Base-by-base conservation (phyloP, 2,329 filamentous ascomycete species). In the Talaromyces verruculosus region DNA sequence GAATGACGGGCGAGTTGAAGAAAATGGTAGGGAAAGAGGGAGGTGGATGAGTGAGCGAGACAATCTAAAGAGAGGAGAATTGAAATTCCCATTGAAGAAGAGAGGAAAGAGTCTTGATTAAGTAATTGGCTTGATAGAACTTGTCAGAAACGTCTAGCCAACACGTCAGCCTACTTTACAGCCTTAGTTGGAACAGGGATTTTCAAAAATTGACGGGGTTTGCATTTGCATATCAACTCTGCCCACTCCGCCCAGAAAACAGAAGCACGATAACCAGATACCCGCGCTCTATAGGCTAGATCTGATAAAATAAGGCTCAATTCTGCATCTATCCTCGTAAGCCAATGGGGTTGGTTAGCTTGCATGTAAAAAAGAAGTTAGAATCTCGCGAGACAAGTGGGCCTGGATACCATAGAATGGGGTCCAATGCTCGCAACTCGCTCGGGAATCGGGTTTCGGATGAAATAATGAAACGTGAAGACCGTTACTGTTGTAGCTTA, bases 321-420 rank as follows among this genome's bases (percentile, higher is more conserved):
- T 53, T 30, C 13, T 33, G 15, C 47, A 30, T 30, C 15, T 17
- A n/a, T 30, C 22, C 15, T 53, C 37, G 55, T 35, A 41, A 60
- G 58, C 58, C 58, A 60, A 43, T 60, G 41, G 43, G 3, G 17
- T 35, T 57, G 11, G 11, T 22, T 15, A 22, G 53, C 10, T 43
- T 22, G n/a, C 30, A 39, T 37, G 33, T 57, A 15, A 37, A 37
- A 6, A 57, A 39, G 53, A 37, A 57, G 53, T 57, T 55, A 55
- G 51, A 17, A 57, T 57, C 33, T 57, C 19, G 53, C 53, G 53
- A 57, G 30, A 57, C 53, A 57, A 39, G 53, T 57, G 53, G 53
- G 19, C 30, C 53, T 10, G 5, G 51, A 37, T 57, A 19, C 30
- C 51, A 57, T 55, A 33, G 33, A 17, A 25, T 22, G 51, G 17